Conservation (phyloP, 345 rosid genomes). For the Eucalyptus regnans region DNA sequence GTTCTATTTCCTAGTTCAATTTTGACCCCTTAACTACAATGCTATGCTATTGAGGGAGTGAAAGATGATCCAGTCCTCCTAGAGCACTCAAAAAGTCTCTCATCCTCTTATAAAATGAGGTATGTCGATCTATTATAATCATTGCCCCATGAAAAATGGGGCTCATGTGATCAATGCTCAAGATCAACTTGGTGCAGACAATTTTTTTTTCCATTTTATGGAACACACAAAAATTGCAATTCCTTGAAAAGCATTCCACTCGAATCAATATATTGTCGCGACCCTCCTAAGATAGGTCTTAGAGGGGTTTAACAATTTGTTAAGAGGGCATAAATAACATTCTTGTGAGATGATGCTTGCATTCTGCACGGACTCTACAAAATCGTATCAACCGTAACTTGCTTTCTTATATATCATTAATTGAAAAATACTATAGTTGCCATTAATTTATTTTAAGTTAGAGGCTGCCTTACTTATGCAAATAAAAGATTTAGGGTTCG, state of each 20-base stretch:
- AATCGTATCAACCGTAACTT: not conserved
- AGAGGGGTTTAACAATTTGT: not conserved
- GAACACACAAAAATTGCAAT: fast-evolving
- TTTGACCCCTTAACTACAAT: not conserved
- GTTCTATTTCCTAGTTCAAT: too few species aligned
- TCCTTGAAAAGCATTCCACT: too few species aligned
- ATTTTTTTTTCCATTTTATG: not conserved
- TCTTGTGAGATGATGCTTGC: not conserved
- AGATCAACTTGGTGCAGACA: fast-evolving
- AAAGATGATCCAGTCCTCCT: not conserved
- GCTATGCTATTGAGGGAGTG: not conserved
- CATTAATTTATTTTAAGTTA: too few species aligned
- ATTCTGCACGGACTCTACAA: fast-evolving
- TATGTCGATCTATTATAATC: not conserved
- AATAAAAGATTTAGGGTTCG: too few species aligned
- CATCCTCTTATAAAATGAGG: not conserved
- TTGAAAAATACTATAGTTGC: not conserved
- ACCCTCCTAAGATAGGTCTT: too few species aligned
- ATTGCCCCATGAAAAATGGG: not conserved
- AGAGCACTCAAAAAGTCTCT: not conserved
- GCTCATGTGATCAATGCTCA: not conserved
- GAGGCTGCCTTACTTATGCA: not conserved
- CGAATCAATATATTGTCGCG: not conserved
- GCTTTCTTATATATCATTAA: not conserved
- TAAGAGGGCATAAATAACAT: not conserved